Base-by-base conservation (phyloP, 1,284 basidiomycete genomes). In the Kwoniella shivajii region DNA sequence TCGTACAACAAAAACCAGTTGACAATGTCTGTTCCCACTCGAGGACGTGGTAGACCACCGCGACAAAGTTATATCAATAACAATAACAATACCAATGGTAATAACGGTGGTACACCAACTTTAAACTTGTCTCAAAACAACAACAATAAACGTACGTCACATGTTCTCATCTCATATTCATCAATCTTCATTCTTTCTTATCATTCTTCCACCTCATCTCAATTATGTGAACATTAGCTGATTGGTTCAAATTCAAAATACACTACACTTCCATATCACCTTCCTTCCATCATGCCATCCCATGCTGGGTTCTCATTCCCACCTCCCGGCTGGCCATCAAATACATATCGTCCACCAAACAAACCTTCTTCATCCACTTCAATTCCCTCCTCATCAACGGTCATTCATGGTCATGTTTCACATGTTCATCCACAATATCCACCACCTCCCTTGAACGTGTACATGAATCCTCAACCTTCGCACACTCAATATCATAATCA, bases 311-410 rank as follows among this genome's bases (percentile, higher is more conserved):
- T 57, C 45, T 42, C 56, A 20, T 57, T 57, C 50, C 56, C 56
- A 52, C 56, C 56, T 41, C 50, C 56, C 29, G 56, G 56, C 26
- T 57, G 56, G 56, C 56, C 56, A 13, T 57, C 56, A 24, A 57
- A 57, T 44, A 57, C 56, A 24, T 41, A 9, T 16, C 16, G 9
- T 9, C 16, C 34, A 27, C 18, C 31, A 27, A 20, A 6, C 30
- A 7, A 18, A 4, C 31, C 26, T 20, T 4, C 13, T 34, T 6
- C 45, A 36, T 31, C 31, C 31, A 47, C 45, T 20, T 16, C 36
- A 4, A 10, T n/a, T 36, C 38, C 47, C 31, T 16, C 36, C 18
- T 44, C 7, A 20, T 30, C 9, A 10, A 24, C 39, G 27, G 27
- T 22, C 39, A 7, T 14, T 42, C 20, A 9, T 26, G 27, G 22